phyloP scores from a whole-genome alignment of 2,329 filamentous ascomycete genomes.

The Capronia americana region DNA sequence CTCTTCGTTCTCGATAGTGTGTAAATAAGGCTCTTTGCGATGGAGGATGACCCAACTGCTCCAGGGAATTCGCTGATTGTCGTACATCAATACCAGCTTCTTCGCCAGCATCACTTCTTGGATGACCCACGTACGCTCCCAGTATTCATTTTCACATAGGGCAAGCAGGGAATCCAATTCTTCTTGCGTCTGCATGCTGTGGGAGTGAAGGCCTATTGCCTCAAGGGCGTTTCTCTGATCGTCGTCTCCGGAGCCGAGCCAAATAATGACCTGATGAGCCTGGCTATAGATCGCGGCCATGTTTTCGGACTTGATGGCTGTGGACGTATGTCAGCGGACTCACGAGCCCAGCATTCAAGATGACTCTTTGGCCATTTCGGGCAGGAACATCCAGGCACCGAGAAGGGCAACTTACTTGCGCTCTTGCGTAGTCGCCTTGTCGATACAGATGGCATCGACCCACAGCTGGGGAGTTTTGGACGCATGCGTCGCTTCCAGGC shows the following conservation, averaged over 20 bases:
- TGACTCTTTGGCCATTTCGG: too few relatives aligned
- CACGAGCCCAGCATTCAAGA: neutral
- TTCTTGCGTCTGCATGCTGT: neutral
- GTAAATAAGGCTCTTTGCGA: neutral
- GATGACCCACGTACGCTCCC: neutral
- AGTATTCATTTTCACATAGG: neutral
- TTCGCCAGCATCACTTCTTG: neutral
- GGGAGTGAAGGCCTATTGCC: neutral
- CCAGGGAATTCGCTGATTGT: neutral
- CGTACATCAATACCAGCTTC: neutral
- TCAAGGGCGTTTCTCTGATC: neutral
- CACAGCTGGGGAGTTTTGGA: neutral
- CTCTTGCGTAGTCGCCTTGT: neutral
- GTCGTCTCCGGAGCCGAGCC: neutral
- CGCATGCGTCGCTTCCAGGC: neutral
- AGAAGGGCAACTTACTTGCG: neutral
- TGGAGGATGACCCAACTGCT: neutral
- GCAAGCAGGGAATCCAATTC: neutral
- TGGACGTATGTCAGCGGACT: neutral
- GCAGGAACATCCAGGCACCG: neutral
- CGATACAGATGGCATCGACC: neutral
- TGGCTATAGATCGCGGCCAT: neutral
- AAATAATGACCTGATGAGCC: neutral
- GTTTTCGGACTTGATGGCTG: neutral
- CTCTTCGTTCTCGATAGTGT: neutral